A percentile compares a stretch with the other conserved stretches of the same genome.
These are phyloP conservation scores for Erucastrum elatum DNA, from an alignment of 345 rosid species.

Conservation along the genomic window DNA sequence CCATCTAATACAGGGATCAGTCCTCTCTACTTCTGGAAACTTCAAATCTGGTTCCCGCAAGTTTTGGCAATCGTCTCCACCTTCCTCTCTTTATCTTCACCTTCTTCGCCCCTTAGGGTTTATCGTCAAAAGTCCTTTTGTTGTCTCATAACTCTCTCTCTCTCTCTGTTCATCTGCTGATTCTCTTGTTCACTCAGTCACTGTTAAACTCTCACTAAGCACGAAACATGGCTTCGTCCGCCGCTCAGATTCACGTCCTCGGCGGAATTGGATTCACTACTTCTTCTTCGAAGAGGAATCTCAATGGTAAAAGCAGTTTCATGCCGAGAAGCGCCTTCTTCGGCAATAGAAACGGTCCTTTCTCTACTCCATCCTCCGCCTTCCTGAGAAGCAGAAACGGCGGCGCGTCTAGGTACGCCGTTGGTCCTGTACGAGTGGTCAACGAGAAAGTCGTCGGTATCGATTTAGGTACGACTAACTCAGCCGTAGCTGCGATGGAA, in stretches of 20 bases:
- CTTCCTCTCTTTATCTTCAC: slow-evolving; percentile 25
- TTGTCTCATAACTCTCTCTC: no score
- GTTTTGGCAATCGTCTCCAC: not conserved
- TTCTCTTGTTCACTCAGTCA: not conserved
- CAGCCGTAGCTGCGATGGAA: slow-evolving; percentile 99
- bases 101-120: not conserved
- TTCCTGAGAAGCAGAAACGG: slow-evolving; percentile 45
- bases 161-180: not conserved
- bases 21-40: slow-evolving; percentile 13
- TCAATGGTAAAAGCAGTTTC: slow-evolving; percentile 4
- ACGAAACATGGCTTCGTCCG: slow-evolving; percentile 61
- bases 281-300: slow-evolving; percentile 31
- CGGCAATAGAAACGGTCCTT: slow-evolving; percentile 43
- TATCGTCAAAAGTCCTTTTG: not conserved
- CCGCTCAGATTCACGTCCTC: slow-evolving; percentile 72
- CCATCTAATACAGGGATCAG: not conserved
- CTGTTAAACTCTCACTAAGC: not conserved
- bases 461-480: slow-evolving; percentile 94
- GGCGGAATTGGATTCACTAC: slow-evolving; percentile 50
- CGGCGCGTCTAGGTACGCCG: slow-evolving; percentile 58
- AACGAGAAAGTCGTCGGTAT: slow-evolving; percentile 94
- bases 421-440: slow-evolving; percentile 67
- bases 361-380: slow-evolving; percentile 38
- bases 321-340: slow-evolving; percentile 55
- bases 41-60: slow-evolving; percentile 11